phyloP scores from a whole-genome alignment of 2,329 filamentous ascomycete genomes.

The Calcarisporium arbuscula region DNA sequence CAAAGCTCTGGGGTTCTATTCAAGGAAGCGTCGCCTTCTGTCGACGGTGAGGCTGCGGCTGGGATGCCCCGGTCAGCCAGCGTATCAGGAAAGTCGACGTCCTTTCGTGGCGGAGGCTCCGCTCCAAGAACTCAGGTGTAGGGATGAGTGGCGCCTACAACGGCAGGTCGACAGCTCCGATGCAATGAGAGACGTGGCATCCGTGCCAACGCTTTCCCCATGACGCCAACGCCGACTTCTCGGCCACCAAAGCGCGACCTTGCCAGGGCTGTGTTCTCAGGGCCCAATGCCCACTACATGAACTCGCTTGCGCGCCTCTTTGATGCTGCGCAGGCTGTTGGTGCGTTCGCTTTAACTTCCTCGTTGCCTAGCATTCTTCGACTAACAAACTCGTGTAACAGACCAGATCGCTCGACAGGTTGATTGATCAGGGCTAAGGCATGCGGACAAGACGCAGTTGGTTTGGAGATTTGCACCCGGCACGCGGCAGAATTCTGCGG shows the following conservation, averaged over 20 bases:
- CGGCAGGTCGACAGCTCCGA: slow-evolving; percentile 17
- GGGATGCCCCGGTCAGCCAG: slow-evolving; percentile 50
- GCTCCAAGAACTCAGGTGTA: slow-evolving; percentile 78
- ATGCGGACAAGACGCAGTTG: slow-evolving; percentile 90
- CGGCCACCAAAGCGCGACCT: slow-evolving; percentile 68
- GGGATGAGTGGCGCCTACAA: slow-evolving; percentile 46
- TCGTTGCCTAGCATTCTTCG: too few relatives aligned
- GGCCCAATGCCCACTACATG: slow-evolving; percentile 89
- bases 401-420: slow-evolving; percentile 96
- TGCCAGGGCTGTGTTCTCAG: slow-evolving; percentile 62
- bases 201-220: slow-evolving; percentile 68
- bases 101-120: slow-evolving; percentile 83
- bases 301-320: slow-evolving; percentile 81
- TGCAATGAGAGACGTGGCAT: slow-evolving; percentile 34
- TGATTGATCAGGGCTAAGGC: slow-evolving; percentile 85
- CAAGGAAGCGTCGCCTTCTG: slow-evolving; percentile 54
- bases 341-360: slow-evolving; percentile 54
- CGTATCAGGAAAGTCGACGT: slow-evolving; percentile 58
- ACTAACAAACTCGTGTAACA: slow-evolving; percentile 36
- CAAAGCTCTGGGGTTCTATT: slow-evolving; percentile 68
- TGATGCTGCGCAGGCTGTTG: slow-evolving; percentile 86
- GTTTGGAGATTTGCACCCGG: slow-evolving; percentile 84
- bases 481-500: slow-evolving; percentile 95
- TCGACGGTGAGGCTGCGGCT: slow-evolving; percentile 37
- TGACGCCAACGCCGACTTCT: slow-evolving; percentile 60